Evolutionary conservation across 495 filamentous ascomycete species (phyloP).

Genomic region (Aspergillus sparsus): DNA sequence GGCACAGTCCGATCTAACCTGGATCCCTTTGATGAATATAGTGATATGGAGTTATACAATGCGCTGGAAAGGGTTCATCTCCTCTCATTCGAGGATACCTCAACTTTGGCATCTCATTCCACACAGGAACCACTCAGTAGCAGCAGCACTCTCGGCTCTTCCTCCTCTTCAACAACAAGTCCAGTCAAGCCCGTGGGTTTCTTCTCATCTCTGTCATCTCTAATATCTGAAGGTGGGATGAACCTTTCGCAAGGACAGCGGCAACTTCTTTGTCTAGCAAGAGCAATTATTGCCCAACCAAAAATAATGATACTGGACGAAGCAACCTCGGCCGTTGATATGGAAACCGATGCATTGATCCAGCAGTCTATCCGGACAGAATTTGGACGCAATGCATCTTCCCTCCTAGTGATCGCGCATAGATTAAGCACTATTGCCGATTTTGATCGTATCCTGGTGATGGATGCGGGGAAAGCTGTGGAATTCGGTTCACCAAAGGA

Average conservation of each 20-base stretch:
- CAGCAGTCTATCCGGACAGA: constrained; percentile 80
- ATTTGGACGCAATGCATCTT: constrained; percentile 67
- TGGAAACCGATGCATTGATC: constrained; percentile 80
- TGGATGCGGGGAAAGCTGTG: constrained; percentile 71
- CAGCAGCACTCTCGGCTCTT: constrained; percentile 18
- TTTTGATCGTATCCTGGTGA: constrained; percentile 81
- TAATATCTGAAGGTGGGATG: constrained; percentile 72
- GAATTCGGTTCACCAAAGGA: constrained; percentile 74
- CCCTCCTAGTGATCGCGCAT: constrained; percentile 86
- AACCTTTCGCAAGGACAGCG: constrained; percentile 87
- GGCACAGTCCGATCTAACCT: constrained; percentile 83
- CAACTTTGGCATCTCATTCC: constrained; percentile 37
- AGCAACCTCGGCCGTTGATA: constrained; percentile 86
- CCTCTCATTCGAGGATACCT: constrained; percentile 45
- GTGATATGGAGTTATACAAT: constrained; percentile 69
- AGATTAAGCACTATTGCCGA: constrained; percentile 82
- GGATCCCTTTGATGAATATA: constrained; percentile 75
- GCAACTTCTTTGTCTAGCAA: constrained; percentile 84
- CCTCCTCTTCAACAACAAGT: constrained; percentile 28
- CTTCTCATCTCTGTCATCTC: constrained; percentile 59
- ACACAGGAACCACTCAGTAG: constrained; percentile 27
- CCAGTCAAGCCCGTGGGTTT: constrained; percentile 58
- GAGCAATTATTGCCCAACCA: constrained; percentile 77
- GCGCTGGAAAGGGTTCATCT: constrained; percentile 78
- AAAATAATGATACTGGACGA: constrained; percentile 90